Evolutionary conservation across 108 stramenopile species (phyloP), one percentile per base, ranked within the genome.

Genomic region (Schizochytrium sp.): DNA sequence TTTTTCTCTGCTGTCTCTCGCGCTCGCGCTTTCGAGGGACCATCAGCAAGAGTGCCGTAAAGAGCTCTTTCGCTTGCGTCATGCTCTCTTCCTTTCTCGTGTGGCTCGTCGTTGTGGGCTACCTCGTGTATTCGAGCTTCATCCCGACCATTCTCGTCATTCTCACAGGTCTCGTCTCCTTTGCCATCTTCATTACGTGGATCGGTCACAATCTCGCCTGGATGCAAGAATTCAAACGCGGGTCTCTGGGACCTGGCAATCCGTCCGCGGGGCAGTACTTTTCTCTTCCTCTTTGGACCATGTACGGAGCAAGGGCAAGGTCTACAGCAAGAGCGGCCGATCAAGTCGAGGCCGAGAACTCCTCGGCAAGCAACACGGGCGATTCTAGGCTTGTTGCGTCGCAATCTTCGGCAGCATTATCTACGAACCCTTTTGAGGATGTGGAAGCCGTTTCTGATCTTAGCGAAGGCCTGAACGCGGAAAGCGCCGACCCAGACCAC

Each of bases 61-160:
- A 34, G 12, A 83, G 76, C 51, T 83, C 76, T 0, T 53, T 83
- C 0, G 76, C 76, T 47, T 83, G 76, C 51, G 51, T 53, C 14
- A 6, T 53, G n/a, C 25, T 83, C 12, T 53, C 76, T 23, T 53
- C 51, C 48, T 53, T 83, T 47, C 76, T 83, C 12, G 16, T 83
- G 12, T 83, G 76, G 76, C 76, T 83, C 4, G 76, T 83, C n/a
- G 45, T 83, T 0, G 51, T 83, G 0, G 76, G 76, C 48, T 83
- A 83, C 51, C 76, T 83, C 76, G 76, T 83, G n/a, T 83, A 83
- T 45, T 83, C 76, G 19, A 53, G 19, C 51, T 83, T 83, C 48
- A 83, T 83, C 48, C 76, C 76, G 6, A 83, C 76, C 76, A 83
- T 47, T 53, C n/a, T 53, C 6, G 76, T 83, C 12, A 45, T 83